Base-by-base conservation (phyloP, 2,329 filamentous ascomycete genomes). In the Drechslera avenae region DNA sequence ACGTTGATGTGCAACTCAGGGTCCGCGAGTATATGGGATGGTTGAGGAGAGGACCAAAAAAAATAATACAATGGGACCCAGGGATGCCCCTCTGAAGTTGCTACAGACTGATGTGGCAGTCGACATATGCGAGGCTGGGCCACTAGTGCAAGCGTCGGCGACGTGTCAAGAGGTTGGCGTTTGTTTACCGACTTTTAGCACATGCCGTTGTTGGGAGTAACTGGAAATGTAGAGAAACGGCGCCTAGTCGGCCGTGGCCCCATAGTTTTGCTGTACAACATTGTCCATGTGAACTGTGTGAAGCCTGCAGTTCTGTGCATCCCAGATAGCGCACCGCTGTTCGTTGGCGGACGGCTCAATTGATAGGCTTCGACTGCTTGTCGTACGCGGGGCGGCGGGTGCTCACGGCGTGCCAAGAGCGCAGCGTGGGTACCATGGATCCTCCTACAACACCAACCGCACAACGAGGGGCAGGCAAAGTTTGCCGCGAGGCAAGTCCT, bases 121-220 rank as follows among this genome's bases (percentile, higher is more conserved):
- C 9, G 26, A 28, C 26, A 28, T 28, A 28, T 28, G 34, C 44
- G 46, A 46, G 49, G 42, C 48, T 40, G 39, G 39, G 49, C 39
- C 45, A 44, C 43, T 35, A 47, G 53, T 46, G 59, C 26, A 60
- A 63, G 62, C 59, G 60, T 55, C 60, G 60, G 54, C 60, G 50
- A 52, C 50, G 50, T 52, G 50, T 49, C 50, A 52, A 42, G 32
- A 52, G 44, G 56, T 53, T 57, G 47, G 54, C 46, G 42, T 46
- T 57, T 60, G 54, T 56, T 52, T 56, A 60, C 56, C 49, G 49
- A 52, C 37, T 43, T 41, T 51, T 51, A 32, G 48, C 44, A 44
- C 41, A 35, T 34, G 40, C 32, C 26, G 55, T 59, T 50, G 57
- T 39, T 52, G 48, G 32, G 52, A 47, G 57, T 59, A 59, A 59